Evolutionary conservation across 2,329 filamentous ascomycete species (phyloP), one percentile per base, ranked within the genome.

Genomic region (Diaporthe ilicicola): DNA sequence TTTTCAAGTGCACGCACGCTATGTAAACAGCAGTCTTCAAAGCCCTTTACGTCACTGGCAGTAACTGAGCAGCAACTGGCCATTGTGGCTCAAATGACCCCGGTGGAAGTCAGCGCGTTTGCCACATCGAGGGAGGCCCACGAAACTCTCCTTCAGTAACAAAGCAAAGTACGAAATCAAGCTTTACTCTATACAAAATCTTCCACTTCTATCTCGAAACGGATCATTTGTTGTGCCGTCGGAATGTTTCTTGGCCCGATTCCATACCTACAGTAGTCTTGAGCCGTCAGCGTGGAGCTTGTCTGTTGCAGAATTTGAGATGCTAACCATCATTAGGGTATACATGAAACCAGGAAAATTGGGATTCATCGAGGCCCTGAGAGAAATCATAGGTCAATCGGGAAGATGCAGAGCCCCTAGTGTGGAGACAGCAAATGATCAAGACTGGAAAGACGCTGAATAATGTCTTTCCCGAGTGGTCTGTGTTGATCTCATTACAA

Each of bases 371-470:
- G 19, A 24, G 42, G 19, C 7, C 10, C 9, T 1, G 7, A 19
- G 42, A 34, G 27, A 48, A 12, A 34, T n/a, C 19, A n/a, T n/a
- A n/a, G n/a, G 42, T 19, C n/a, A 13, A 62, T 22, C 12, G 27
- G 37, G 10, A 19, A 62, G 42, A 34, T 34, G 24, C 59, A 17
- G 34, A 62, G 24, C 59, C 44, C 59, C 29, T 62, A 17, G 19
- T 48, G 59, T 62, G 42, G 59, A 22, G 59, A 62, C 44, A 48
- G 59, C 59, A 62, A 62, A 62, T 62, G 59, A 62, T 34, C 59
- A 62, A 19, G 59, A 62, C 59, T 62, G 42, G 42, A 34, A 62
- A 48, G 42, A 10, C 13, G 59, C 59, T 62, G 59, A 62, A 62
- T 50, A 62, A 62, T 48, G 27, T 3, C 59, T 34, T 62, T 24